Percentiles rank a stretch among this genome's conserved stretches.
Evolutionary conservation across 805 yeast species (phyloP).

Genomic region (Jamesozyma hellenica): DNA sequence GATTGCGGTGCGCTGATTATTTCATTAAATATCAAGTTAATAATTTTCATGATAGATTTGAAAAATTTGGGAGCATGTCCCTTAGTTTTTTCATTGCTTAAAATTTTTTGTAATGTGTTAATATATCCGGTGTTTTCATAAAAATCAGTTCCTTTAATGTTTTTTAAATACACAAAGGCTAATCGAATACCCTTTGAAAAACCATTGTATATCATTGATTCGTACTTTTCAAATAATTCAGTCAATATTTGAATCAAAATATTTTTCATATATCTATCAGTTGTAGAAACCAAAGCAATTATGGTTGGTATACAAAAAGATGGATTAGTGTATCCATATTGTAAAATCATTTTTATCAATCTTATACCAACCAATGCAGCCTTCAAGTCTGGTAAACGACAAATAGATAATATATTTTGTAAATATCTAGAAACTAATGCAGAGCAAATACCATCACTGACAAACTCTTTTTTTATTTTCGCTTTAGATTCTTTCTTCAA

Average conservation of each 20-base stretch:
- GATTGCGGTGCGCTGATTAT: background rate
- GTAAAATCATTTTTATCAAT: slow-evolving; percentile 46
- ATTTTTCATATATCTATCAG: slow-evolving; percentile 32
- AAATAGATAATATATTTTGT: slow-evolving; percentile 37
- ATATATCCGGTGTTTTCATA: slow-evolving; percentile 11
- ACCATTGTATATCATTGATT: slow-evolving; percentile 57
- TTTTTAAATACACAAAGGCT: slow-evolving; percentile 37
- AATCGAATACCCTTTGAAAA: slow-evolving; percentile 52
- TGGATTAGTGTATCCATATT: slow-evolving; percentile 68
- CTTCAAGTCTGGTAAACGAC: slow-evolving; percentile 38
- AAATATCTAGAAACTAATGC: slow-evolving; percentile 59
- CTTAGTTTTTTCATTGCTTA: slow-evolving; percentile 15
- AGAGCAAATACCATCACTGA: slow-evolving; percentile 64
- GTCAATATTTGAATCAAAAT: slow-evolving; percentile 45
- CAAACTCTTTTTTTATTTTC: slow-evolving; percentile 30
- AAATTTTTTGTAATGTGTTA: slow-evolving; percentile 9
- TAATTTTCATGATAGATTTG: slow-evolving; percentile 9
- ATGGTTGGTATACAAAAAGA: slow-evolving; percentile 57
- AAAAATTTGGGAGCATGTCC: slow-evolving; percentile 13
- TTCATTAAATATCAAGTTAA: slow-evolving; percentile 7
- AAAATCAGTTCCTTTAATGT: slow-evolving; percentile 3
- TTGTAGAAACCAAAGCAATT: slow-evolving; percentile 57
- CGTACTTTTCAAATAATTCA: slow-evolving; percentile 54
- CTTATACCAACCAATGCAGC: slow-evolving; percentile 43
- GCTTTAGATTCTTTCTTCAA: slow-evolving; percentile 33